Conservation (phyloP, 495 filamentous ascomycete species). For the Hyaloscypha hepaticicola region DNA sequence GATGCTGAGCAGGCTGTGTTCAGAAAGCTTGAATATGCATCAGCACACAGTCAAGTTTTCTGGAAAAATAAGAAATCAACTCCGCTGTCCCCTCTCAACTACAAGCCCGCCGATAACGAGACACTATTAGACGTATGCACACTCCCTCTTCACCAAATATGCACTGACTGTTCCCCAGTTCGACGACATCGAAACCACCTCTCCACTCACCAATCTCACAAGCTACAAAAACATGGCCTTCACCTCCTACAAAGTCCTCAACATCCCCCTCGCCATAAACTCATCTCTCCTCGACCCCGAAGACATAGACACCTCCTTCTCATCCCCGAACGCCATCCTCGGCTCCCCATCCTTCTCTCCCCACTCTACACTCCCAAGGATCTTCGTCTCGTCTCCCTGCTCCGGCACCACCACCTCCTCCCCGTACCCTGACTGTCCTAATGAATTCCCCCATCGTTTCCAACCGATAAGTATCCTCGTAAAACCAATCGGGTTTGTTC, state of each 20-base stretch:
- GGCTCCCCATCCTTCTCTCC: background rate
- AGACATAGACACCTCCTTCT: background rate
- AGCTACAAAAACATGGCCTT: slow-evolving; percentile 1
- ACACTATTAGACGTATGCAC: background rate
- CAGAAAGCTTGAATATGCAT: too few species aligned
- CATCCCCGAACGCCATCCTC: background rate
- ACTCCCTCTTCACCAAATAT: background rate
- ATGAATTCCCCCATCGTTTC: background rate
- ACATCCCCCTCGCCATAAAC: background rate
- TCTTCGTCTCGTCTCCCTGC: too few species aligned
- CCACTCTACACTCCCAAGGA: background rate
- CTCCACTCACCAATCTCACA: background rate
- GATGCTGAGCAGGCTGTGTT: too few species aligned
- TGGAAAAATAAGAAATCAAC: background rate
- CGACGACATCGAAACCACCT: background rate
- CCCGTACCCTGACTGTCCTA: too few species aligned
- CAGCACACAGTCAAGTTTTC: too few species aligned
- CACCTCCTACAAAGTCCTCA: background rate
- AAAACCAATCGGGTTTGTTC: too few species aligned
- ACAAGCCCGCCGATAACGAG: too few species aligned
- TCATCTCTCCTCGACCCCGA: background rate
- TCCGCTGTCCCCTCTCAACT: too few species aligned
- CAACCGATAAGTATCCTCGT: background rate
- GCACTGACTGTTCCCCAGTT: background rate
- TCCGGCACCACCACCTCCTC: too few species aligned